Evolutionary conservation across 768 basidiomycete species (phyloP), one percentile per base, ranked within the genome.

Genomic region (Pisolithus sp.): DNA sequence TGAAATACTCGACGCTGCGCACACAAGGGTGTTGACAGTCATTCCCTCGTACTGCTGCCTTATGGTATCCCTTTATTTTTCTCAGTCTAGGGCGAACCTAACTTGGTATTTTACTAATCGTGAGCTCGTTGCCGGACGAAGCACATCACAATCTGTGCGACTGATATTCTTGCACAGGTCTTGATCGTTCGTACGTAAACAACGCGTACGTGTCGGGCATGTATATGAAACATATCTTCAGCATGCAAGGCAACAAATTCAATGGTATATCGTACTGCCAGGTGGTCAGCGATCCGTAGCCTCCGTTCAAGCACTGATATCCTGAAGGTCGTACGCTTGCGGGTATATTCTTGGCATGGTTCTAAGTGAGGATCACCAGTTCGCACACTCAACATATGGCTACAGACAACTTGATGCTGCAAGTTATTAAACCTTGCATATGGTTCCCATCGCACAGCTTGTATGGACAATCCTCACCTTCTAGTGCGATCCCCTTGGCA

Each of bases 201-300:
- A 88, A 88, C 65, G 86, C 86, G 10, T 87, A 85, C 64, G 82
- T 86, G n/a, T 85, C 83, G 5, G 86, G 86, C 6, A 86, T 26
- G 26, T 6, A 26, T 26, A 24, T 89, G 85, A 81, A 76, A 54
- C 82, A 87, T 64, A 85, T 85, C 20, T 72, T 88, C 36, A 57
- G 75, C 51, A 83, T 86, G 82, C 63, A 71, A 40, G 83, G 83
- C 37, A 81, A 76, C 38, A 73, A 87, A 44, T 79, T 80, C 60
- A 85, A 87, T 59, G 77, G n/a, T 79, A 47, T 55, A 72, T 43
- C 45, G 26, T 30, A 15, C 2, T 10, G 26, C 30, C 37, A 26
- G 17, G 23, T 40, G 15, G n/a, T 2, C 31, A 34, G 31, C 13
- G 13, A 34, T 12, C 28, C 7, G 28, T 4, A 30, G 28, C 28